Base-by-base conservation (phyloP, 768 basidiomycete genomes). In the Leucosporidium yakuticum region DNA sequence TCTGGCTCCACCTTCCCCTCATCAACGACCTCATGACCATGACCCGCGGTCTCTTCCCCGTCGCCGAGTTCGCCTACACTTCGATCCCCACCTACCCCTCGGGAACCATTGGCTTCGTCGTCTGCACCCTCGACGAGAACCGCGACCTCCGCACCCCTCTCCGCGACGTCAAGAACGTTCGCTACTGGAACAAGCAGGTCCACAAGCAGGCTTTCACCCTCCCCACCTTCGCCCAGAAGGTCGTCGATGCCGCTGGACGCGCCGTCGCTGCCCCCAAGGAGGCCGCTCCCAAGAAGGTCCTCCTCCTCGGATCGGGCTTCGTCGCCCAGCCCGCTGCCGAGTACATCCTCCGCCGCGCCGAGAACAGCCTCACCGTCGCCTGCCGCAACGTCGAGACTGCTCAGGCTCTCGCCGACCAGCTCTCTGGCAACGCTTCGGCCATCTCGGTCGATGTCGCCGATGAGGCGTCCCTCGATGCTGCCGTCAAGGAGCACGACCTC, bases 61-160 rank as follows among this genome's bases (percentile, higher is more conserved):
- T 85, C 23, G 83, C 87, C 50, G 88, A 91, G 76, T 99, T 96
- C 78, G 96, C 92, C 21, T 96, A 84, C 80, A 94, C 93, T 68
- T 97, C 93, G 27, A 94, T 98, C 73, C 95, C 95, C 0, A 96
- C 94, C 21, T 99, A 99, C 80, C 96, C 96, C 25, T 88, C 90
- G n/a, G 96, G 96, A 48, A 93, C 94, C 77, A 99, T 98, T 75
- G 94, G 96, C 29, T 94, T 94, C 81, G 83, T 94, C 73, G 82
- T 97, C 56, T 90, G 89, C 79, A 87, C 92, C 64, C 93, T 89
- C 80, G 87, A 87, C 34, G 76, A 73, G 23, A 72, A 68, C n/a
- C 83, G 90, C 62, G 85, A 89, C 77, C 80, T 99, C 70, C 84
- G 82, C 62, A 85, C 82, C 25, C 88, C 94, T 0, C 73, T 93